phyloP scores from a whole-genome alignment of 768 basidiomycete genomes.

The Termitomyces heimii region DNA sequence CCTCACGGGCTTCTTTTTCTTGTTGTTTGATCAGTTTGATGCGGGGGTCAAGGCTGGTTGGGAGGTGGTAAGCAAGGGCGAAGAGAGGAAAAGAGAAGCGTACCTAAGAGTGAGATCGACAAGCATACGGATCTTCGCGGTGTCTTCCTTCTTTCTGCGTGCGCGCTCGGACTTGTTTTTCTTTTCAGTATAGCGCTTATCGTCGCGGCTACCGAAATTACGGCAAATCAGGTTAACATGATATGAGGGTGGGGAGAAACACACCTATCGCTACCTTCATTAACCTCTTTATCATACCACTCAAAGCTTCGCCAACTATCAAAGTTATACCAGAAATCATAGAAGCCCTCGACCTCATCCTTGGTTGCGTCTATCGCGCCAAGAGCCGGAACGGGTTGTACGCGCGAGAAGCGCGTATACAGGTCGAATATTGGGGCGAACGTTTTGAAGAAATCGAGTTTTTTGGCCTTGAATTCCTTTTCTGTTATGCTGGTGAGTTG shows the following conservation, averaged over 20 bases:
- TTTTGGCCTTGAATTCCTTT: slow-evolving; percentile 53
- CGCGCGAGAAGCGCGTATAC: slow-evolving; percentile 89
- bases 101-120: slow-evolving; percentile 79
- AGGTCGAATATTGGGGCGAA: slow-evolving; percentile 84
- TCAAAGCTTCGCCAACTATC: slow-evolving; percentile 98
- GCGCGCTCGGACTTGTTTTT: slow-evolving; percentile 59
- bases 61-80: not conserved
- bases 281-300: slow-evolving; percentile 96
- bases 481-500: slow-evolving; percentile 60
- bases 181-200: slow-evolving; percentile 88
- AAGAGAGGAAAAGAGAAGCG: not conserved
- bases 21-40: slow-evolving; percentile 96
- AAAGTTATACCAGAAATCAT: slow-evolving; percentile 99
- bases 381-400: slow-evolving; percentile 76
- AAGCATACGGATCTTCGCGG: slow-evolving; percentile 75
- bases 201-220: slow-evolving; percentile 72
- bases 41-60: slow-evolving; percentile 69
- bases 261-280: slow-evolving; percentile 93
- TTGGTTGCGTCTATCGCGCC: slow-evolving; percentile 70
- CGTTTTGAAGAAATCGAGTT: slow-evolving; percentile 62
- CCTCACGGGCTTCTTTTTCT: slow-evolving; percentile 91
- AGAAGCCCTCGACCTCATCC: slow-evolving; percentile 84
- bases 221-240: not conserved
- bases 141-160: slow-evolving; percentile 96
- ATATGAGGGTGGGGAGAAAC: slow-evolving; percentile 13